Percentiles rank a stretch among this genome's conserved stretches.
Conservation (phyloP, 768 basidiomycete genomes). For the Kwoniella mangroviensis region DNA sequence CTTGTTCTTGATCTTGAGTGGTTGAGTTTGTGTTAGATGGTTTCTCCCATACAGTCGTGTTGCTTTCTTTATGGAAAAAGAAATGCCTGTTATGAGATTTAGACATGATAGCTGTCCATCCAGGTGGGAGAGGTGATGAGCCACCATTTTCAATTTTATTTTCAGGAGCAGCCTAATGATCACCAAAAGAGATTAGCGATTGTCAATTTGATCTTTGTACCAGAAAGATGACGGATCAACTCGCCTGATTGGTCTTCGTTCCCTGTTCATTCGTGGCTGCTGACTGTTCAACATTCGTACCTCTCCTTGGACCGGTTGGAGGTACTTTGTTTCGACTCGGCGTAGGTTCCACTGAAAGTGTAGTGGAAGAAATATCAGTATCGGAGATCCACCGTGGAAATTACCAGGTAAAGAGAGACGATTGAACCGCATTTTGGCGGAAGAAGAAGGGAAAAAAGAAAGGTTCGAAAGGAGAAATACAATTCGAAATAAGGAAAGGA, state of each 20-base stretch:
- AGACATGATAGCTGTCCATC: conserved; percentile 32
- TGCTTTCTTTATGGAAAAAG: conserved; percentile 27
- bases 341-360: not conserved
- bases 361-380: not conserved
- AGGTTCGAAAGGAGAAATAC: no score
- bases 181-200: no score
- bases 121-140: conserved; percentile 21
- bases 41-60: conserved; percentile 28
- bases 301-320: conserved; percentile 21
- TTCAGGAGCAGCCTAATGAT: no score
- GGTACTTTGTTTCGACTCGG: conserved; percentile 1
- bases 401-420: no score
- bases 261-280: not conserved
- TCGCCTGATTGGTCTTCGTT: conserved; percentile 19
- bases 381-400: no score
- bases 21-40: not conserved
- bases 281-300: not conserved
- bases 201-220: no score
- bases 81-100: conserved; percentile 26
- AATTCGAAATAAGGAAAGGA: no score
- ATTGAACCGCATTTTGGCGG: no score
- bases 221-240: not conserved
- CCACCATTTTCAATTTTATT: conserved; percentile 4
- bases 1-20: not conserved
- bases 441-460: no score